Evolutionary conservation across 352 stramenopile species (phyloP).

Genomic region (Pythium volutum): DNA sequence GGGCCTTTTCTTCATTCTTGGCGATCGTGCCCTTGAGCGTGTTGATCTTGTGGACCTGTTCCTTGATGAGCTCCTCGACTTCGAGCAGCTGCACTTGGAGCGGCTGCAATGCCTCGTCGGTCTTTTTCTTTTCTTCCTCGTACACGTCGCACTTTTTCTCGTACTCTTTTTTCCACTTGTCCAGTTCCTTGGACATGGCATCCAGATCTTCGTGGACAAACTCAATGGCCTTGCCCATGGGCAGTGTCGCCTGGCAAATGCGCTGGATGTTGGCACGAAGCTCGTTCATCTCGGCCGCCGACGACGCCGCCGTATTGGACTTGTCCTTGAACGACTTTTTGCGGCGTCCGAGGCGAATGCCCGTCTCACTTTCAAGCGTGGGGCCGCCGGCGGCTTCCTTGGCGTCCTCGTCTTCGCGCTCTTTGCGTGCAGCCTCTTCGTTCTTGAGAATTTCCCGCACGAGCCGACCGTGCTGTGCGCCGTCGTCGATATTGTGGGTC

Average conservation of each 20-base stretch:
- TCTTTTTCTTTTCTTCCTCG: slow-evolving; percentile 82
- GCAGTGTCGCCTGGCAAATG: slow-evolving; percentile 90
- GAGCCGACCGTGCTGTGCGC: slow-evolving; percentile 55
- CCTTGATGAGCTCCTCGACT: slow-evolving; percentile 89
- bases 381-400: slow-evolving; percentile 23
- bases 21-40: slow-evolving; percentile 89
- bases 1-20: slow-evolving; percentile 92
- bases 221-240: slow-evolving; percentile 91
- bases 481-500: slow-evolving; percentile 32
- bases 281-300: slow-evolving; percentile 70
- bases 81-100: slow-evolving; percentile 82
- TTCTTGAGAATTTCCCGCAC: slow-evolving; percentile 86
- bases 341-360: slow-evolving; percentile 65
- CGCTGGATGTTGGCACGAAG: slow-evolving; percentile 83
- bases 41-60: slow-evolving; percentile 91
- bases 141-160: slow-evolving; percentile 72
- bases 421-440: slow-evolving; percentile 61
- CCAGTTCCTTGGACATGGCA: slow-evolving; percentile 92
- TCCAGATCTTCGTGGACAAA: slow-evolving; percentile 94
- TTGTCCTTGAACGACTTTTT: slow-evolving; percentile 84
- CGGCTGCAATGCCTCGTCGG: slow-evolving; percentile 80
- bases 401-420: slow-evolving; percentile 69
- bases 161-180: slow-evolving; percentile 89
- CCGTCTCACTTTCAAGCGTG: slow-evolving; percentile 59
- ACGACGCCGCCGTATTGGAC: slow-evolving; percentile 69